Evolutionary conservation across 2,329 filamentous ascomycete genomes (phyloP), one percentile per base, ranked within the genome.

Genomic region (Periglandula ipomoeae): DNA sequence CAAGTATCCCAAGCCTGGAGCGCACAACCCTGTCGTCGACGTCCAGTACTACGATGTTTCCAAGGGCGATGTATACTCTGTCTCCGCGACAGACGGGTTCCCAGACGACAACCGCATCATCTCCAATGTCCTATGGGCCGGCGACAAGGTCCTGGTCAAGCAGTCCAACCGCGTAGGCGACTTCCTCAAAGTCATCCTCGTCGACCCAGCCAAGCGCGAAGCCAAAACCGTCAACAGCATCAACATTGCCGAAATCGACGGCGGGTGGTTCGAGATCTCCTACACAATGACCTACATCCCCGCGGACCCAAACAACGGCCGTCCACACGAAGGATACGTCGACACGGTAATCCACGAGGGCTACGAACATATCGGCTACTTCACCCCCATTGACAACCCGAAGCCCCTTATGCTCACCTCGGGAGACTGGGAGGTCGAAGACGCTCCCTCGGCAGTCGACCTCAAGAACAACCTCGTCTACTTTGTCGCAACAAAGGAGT

Each of bases 1-100:
- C 78, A 98, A 98, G 67, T 98, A 98, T 60, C 94, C 93, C 43
- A 97, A 97, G 66, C 86, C 93, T 19, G 94, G 93, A 3, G 84
- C 90, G 2, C 89, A 91, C 42, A 98, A 98, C 64, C 93, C 93
- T 0, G 80, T 87, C 13, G 91, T 98, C 4, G 82, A 89, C 52
- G 70, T 98, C 27, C 78, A 87, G 48, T 95, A 97, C 66, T 97
- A 91, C 65, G 90, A 97, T 56, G 73, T 96, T 19, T 74, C 74
- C 9, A 85, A 84, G 59, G 78, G 78, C 2, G 83, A 95, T 50
- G 77, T 85, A 8, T 97, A 97, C 61, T 79, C 81, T 17, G 86
- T 97, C 24, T 74, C 85, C 8, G 84, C 91, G 44, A 74, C 82
- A 1, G 85, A 81, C 43, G 86, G 87, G 26, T 97, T 97, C 60